phyloP scores from a whole-genome alignment of 2,329 filamentous ascomycete genomes.

The Kalmusia sp. region DNA sequence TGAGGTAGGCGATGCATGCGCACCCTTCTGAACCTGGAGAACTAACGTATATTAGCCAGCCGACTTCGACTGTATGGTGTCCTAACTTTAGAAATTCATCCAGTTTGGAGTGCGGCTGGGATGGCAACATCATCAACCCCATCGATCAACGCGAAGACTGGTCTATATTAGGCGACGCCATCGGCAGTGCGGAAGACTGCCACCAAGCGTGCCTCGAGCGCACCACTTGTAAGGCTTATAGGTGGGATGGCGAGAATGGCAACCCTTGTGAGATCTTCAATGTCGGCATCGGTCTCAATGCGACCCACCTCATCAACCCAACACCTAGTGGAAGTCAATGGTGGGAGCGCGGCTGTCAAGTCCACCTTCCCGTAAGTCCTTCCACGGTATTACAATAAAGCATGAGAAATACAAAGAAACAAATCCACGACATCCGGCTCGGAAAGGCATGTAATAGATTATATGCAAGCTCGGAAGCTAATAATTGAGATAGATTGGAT shows the following conservation, averaged over 20 bases:
- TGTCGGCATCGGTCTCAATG: slow-evolving; percentile 19
- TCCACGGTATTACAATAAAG: not conserved
- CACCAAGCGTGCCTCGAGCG: slow-evolving; percentile 25
- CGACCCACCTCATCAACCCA: slow-evolving; percentile 15
- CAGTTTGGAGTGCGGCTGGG: slow-evolving; percentile 22
- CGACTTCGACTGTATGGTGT: slow-evolving; percentile 22
- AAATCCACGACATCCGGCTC: too few species aligned
- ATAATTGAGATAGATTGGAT: not conserved
- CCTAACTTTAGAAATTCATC: slow-evolving; percentile 18
- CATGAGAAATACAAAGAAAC: too few species aligned
- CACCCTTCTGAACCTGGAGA: not conserved
- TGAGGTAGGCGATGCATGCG: slow-evolving; percentile 9
- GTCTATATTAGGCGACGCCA: slow-evolving; percentile 12
- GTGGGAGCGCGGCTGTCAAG: slow-evolving; percentile 23
- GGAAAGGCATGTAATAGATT: too few species aligned
- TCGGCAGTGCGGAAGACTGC: slow-evolving; percentile 17
- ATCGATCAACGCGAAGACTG: slow-evolving; percentile 21
- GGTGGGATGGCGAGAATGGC: slow-evolving; percentile 6
- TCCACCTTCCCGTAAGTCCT: slow-evolving; percentile 12
- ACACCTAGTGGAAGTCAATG: slow-evolving; percentile 17
- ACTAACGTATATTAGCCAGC: slow-evolving; percentile 12
- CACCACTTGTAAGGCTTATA: slow-evolving; percentile 18
- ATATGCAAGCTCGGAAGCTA: too few species aligned
- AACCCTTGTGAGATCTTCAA: slow-evolving; percentile 23
- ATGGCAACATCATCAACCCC: slow-evolving; percentile 20